Evolutionary conservation across 1,284 basidiomycete species (phyloP).

Genomic region (Rhodofomes roseus): DNA sequence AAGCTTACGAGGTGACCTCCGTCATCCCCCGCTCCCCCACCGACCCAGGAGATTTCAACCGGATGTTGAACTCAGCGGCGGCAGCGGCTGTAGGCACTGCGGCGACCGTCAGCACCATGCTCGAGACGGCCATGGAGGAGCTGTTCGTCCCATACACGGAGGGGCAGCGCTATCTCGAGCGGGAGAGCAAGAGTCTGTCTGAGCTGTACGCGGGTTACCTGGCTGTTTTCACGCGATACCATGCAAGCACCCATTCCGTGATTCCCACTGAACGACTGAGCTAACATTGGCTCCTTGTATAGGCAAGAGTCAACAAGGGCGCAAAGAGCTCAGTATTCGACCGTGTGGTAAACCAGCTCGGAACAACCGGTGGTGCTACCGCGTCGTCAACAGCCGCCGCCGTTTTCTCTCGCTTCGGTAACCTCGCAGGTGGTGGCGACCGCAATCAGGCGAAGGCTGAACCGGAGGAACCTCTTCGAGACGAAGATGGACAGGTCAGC

Average conservation of each 20-base stretch:
- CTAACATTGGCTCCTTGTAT: neutral
- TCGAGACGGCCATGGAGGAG: conserved; percentile 95
- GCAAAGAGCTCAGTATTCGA: conserved; percentile 83
- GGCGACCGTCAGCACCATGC: conserved; percentile 74
- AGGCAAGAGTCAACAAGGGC: conserved; percentile 74
- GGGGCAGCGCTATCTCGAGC: conserved; percentile 88
- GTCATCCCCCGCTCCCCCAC: conserved; percentile 56
- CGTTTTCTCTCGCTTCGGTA: conserved; percentile 79
- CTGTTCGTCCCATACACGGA: conserved; percentile 95
- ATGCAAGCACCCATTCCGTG: conserved; percentile 51
- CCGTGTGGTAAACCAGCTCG: conserved; percentile 89
- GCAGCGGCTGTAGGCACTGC: conserved; percentile 36
- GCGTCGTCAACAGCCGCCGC: conserved; percentile 80
- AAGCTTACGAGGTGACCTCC: conserved; percentile 83
- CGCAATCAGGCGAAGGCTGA: conserved; percentile 46
- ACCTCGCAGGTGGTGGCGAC: conserved; percentile 56
- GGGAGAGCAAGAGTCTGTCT: conserved; percentile 84
- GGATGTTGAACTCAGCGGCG: conserved; percentile 45
- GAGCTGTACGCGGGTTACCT: conserved; percentile 81
- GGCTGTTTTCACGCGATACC: conserved; percentile 80
- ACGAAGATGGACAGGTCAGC: conserved; percentile 79
- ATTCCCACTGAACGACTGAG: neutral
- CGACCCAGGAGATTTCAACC: conserved; percentile 57
- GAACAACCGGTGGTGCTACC: conserved; percentile 56
- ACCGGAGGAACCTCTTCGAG: conserved; percentile 64